Evolutionary conservation across 805 yeast genomes (phyloP).

Genomic region (Yamadazyma nakazawae): DNA sequence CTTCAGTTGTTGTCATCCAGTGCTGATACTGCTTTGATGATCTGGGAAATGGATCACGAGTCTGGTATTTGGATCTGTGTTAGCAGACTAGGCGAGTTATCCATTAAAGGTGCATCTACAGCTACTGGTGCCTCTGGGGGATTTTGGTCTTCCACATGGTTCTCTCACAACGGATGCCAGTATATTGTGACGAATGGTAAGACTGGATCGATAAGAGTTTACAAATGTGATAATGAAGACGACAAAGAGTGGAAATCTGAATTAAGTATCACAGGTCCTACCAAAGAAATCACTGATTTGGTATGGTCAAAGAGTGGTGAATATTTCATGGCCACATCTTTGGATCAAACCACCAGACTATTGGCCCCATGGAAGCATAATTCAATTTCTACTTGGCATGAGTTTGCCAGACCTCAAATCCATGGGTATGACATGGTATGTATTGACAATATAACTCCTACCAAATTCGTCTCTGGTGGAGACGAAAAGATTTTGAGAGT

Average conservation of each 20-base stretch:
- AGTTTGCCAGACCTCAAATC: slow-evolving; percentile 94
- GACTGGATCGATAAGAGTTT: slow-evolving; percentile 88
- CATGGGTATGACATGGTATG: slow-evolving; percentile 98
- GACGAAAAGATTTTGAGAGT: slow-evolving; percentile 91
- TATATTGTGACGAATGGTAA: slow-evolving; percentile 78
- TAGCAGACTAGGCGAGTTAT: slow-evolving; percentile 82
- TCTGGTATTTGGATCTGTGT: slow-evolving; percentile 90
- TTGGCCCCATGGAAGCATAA: slow-evolving; percentile 57
- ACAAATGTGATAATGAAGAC: slow-evolving; percentile 43
- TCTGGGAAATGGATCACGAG: slow-evolving; percentile 84
- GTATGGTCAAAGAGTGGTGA: slow-evolving; percentile 70
- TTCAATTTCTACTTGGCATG: slow-evolving; percentile 62
- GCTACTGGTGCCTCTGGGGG: slow-evolving; percentile 92
- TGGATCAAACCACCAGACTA: slow-evolving; percentile 91
- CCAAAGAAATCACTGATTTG: slow-evolving; percentile 69
- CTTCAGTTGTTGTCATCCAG: slow-evolving; percentile 74
- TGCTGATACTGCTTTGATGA: slow-evolving; percentile 89
- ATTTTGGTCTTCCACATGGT: slow-evolving; percentile 69
- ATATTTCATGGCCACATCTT: slow-evolving; percentile 70
- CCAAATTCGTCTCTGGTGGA: slow-evolving; percentile 85
- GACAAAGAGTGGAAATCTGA: slow-evolving; percentile 41
- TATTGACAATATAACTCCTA: slow-evolving; percentile 54
- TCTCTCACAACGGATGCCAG: slow-evolving; percentile 30
- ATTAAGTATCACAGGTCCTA: slow-evolving; percentile 73
- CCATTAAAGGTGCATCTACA: slow-evolving; percentile 95